Base-by-base conservation (phyloP, 2,329 filamentous ascomycete species). In the Pyricularia sp. region DNA sequence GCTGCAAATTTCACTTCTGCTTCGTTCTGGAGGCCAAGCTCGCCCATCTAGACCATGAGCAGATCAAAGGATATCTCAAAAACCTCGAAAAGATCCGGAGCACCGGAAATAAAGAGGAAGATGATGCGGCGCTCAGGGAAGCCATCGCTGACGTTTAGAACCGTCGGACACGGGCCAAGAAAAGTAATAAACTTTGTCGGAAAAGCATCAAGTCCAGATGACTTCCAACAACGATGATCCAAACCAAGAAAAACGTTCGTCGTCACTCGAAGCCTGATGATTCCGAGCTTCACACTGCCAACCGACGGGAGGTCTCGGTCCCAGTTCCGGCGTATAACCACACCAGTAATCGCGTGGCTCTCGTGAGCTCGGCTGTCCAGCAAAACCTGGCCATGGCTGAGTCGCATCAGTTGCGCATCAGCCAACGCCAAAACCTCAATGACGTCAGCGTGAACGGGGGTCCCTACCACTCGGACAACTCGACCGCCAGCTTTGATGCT, bases 321-420 rank as follows among this genome's bases (percentile, higher is more conserved):
- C 10, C 33, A 12, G 10, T 12, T 7, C 49, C 55, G 33, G 33
- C 19, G 13, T n/a, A 22, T 33, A 57, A 55, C 55, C 40, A 64
- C 49, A 69, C 66, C 26, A 64, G 28, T 9, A 72, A 76, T 65
- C 69, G 73, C 6, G 69, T 82, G 2, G 79, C 83, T 67, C 77
- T 81, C 57, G 79, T 82, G 19, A 79, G 79, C 67, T 73, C 72
- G 28, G 73, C 83, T 9, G 82, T 82, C 9, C 77, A 77, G 10
- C 79, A 81, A 26, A 82, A 84, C 68, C 78, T 85, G 53, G 77
- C 78, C 0, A 78, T 81, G 2, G 78, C 79, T 62, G 82, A 84
- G 68, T 78, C 78, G 10, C 76, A 77, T 0, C 82, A 84, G 69
- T 73, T 76, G 67, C 81, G 82, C 22, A 78, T 78, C n/a, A 79